Evolutionary conservation across 495 filamentous ascomycete species (phyloP).

Genomic region (Hapsidospora chrysogenum): DNA sequence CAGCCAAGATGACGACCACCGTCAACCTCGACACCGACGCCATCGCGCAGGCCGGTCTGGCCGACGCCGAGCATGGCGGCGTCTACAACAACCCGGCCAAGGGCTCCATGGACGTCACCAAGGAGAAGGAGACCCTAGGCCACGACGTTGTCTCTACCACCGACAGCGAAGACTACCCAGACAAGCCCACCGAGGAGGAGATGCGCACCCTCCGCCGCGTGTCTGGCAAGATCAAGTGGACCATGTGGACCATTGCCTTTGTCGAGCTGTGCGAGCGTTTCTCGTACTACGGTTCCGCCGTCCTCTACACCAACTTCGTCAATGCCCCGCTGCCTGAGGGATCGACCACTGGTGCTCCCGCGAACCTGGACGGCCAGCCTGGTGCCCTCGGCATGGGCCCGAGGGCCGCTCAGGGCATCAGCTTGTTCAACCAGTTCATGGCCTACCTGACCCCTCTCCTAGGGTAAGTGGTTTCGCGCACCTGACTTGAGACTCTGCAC

Average conservation of each 20-base stretch:
- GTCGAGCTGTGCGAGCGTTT: conserved; percentile 59
- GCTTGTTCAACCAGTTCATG: conserved; percentile 57
- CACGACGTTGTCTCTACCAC: neutral
- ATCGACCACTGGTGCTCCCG: conserved; percentile 36
- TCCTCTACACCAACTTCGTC: conserved; percentile 57
- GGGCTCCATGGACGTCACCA: neutral
- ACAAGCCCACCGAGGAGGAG: conserved; percentile 38
- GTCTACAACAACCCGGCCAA: conserved; percentile 1
- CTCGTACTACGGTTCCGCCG: conserved; percentile 54
- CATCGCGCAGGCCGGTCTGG: neutral
- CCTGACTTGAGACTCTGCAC: no score
- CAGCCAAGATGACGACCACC: conserved; percentile 1
- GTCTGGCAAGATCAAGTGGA: conserved; percentile 42
- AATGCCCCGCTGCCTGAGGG: conserved; percentile 40
- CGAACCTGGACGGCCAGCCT: conserved; percentile 24
- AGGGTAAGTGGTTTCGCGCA: conserved; percentile 10
- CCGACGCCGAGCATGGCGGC: conserved; percentile 1
- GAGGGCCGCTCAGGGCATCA: conserved; percentile 40
- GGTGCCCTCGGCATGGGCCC: conserved; percentile 51
- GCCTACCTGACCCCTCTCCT: conserved; percentile 48
- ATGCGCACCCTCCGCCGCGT: conserved; percentile 40
- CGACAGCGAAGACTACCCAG: neutral
- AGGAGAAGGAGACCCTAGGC: neutral
- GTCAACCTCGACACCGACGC: conserved; percentile 1
- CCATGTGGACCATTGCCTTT: conserved; percentile 46